phyloP scores from a whole-genome alignment of 129 eudicot genomes.

The Centaurea solstitialis region DNA sequence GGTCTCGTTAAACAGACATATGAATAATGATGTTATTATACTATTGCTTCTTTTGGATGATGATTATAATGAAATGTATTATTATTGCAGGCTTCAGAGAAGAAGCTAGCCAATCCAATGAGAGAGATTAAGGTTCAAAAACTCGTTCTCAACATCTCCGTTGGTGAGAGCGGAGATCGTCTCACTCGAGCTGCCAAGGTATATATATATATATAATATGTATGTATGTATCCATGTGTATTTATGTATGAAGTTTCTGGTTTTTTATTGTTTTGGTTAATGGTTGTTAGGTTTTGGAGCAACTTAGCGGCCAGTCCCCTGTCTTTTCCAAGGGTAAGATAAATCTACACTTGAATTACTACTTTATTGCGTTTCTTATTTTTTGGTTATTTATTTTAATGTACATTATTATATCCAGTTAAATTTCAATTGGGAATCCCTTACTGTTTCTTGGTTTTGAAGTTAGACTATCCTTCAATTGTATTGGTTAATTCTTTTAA shows the following conservation, averaged over 20 bases:
- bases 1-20: not conserved
- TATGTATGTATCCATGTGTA: not conserved
- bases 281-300: constrained; percentile 41
- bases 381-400: not conserved
- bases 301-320: constrained; percentile 47
- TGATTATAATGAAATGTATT: not conserved
- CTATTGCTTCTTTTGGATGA: not conserved
- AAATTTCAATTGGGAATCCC: not conserved
- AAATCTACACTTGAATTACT: not conserved
- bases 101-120: constrained; percentile 50
- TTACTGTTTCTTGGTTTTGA: not conserved
- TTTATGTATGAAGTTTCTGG: not conserved
- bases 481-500: not conserved
- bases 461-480: not conserved
- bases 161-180: constrained; percentile 59
- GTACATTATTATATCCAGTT: not conserved
- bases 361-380: not conserved
- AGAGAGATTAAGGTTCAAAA: constrained; percentile 54
- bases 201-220: not conserved
- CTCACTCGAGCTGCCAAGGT: constrained; percentile 61
- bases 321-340: constrained; percentile 47
- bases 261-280: not conserved
- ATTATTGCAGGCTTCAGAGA: constrained; percentile 53
- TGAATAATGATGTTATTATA: not conserved
- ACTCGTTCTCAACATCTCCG: constrained; percentile 54